phyloP scores from a whole-genome alignment of 2,329 filamentous ascomycete species.

The Fusarium concolor region DNA sequence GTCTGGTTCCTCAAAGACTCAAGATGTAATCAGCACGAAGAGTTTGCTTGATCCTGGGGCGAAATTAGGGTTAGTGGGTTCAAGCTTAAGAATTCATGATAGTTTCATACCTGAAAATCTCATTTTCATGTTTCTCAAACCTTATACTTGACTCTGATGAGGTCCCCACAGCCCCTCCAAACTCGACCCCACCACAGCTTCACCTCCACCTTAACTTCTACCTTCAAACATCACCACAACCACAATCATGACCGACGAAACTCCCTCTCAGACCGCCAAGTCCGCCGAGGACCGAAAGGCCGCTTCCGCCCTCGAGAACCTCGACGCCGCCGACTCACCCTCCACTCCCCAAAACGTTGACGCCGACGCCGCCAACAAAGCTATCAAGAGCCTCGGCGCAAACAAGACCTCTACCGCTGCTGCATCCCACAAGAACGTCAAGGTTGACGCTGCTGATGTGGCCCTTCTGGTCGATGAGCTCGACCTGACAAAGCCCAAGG shows the following conservation, averaged over 20 bases:
- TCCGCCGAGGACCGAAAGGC: constrained; percentile 82
- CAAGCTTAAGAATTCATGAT: no score
- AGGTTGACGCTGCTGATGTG: constrained; percentile 80
- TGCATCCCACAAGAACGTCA: constrained; percentile 69
- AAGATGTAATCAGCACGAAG: no score
- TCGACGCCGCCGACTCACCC: constrained; percentile 66
- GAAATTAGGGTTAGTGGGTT: no score
- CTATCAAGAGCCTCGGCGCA: constrained; percentile 72
- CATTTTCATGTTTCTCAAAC: no score
- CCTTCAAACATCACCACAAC: constrained; percentile 44
- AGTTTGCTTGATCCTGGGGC: no score
- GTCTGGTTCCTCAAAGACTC: no score
- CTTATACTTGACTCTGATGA: no score
- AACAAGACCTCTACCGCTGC: constrained; percentile 41
- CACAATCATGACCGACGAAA: constrained; percentile 65
- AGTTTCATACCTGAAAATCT: no score
- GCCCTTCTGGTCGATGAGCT: constrained; percentile 77
- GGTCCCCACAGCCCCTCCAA: constrained; percentile 25
- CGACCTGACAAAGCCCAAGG: constrained; percentile 76
- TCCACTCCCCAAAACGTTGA: constrained; percentile 69
- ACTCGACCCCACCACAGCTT: constrained; percentile 29
- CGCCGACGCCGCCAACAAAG: constrained; percentile 75
- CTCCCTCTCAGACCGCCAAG: constrained; percentile 63
- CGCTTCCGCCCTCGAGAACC: constrained; percentile 76
- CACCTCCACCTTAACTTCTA: no score